A percentile compares a stretch with the other conserved stretches of the same genome.
Evolutionary conservation across 164 flowering plant species (phyloP).

Genomic region (Nymphaea colorata): DNA sequence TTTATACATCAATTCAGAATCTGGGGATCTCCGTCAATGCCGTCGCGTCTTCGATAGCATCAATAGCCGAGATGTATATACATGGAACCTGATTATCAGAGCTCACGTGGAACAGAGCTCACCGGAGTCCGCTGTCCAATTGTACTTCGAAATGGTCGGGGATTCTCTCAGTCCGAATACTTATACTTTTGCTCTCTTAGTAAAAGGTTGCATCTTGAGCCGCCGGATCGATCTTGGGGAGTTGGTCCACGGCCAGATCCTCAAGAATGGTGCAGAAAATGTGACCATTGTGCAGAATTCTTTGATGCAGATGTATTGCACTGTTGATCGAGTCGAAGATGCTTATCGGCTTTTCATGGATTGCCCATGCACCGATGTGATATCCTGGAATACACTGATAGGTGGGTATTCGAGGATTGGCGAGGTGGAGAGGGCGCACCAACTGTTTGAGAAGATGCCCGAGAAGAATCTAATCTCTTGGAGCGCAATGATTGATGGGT

Average conservation of each 20-base stretch:
- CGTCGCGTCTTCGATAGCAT: slow-evolving; percentile 11
- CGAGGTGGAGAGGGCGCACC: slow-evolving; percentile 14
- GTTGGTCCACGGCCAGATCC: slow-evolving; percentile 21
- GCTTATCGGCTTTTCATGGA: slow-evolving; percentile 12
- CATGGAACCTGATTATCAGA: slow-evolving; percentile 16
- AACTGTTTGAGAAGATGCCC: slow-evolving; percentile 14
- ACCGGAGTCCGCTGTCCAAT: slow-evolving; percentile 3
- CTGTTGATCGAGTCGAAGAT: not conserved
- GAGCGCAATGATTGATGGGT: slow-evolving; percentile 38
- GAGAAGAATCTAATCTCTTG: slow-evolving; percentile 21
- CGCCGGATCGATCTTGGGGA: not conserved
- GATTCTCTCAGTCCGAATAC: slow-evolving; percentile 6
- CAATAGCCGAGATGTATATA: slow-evolving; percentile 13
- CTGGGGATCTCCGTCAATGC: slow-evolving; percentile 1
- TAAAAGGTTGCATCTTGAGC: slow-evolving; percentile 12
- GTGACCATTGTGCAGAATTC: slow-evolving; percentile 4
- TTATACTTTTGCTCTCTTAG: slow-evolving; percentile 13
- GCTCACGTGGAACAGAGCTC: slow-evolving; percentile 7
- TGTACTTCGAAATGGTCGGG: slow-evolving; percentile 11
- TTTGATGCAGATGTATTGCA: slow-evolving; percentile 4
- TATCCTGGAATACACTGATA: slow-evolving; percentile 15
- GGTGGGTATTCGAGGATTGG: slow-evolving; percentile 25
- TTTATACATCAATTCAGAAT: slow-evolving; percentile 7
- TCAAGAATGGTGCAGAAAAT: slow-evolving; percentile 13
- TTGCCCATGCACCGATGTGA: slow-evolving; percentile 15